phyloP scores from a whole-genome alignment of 139 green algal species.

The Coccomyxa sp. region DNA sequence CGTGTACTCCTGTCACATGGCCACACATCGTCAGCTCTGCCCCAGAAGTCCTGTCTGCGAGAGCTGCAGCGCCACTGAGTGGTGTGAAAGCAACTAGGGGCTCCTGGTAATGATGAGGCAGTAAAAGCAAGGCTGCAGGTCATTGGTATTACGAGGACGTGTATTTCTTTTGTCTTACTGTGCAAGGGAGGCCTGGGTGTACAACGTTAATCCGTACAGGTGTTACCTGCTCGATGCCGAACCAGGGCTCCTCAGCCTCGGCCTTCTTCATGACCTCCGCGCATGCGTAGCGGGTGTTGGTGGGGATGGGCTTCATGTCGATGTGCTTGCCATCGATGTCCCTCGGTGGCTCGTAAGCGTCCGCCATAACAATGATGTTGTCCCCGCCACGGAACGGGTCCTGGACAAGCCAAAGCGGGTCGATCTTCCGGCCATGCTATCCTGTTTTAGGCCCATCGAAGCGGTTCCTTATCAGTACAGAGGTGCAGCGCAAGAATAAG shows the following conservation, averaged over 20 bases:
- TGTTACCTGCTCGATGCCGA: constrained; percentile 83
- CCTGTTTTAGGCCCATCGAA: constrained; percentile 40
- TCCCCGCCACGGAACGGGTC: constrained; percentile 80
- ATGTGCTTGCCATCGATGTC: constrained; percentile 61
- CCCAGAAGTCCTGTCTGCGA: no score
- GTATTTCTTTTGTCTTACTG: no score
- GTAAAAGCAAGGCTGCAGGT: no score
- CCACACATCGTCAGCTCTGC: not conserved
- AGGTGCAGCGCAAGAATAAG: no score
- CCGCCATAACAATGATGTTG: constrained; percentile 96
- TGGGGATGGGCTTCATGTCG: constrained; percentile 72
- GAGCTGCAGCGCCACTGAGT: not conserved
- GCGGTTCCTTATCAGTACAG: not conserved
- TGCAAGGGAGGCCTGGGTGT: no score
- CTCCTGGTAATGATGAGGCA: not conserved
- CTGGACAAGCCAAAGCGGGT: constrained; percentile 81
- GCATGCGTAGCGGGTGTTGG: constrained; percentile 79
- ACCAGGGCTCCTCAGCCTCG: constrained; percentile 85
- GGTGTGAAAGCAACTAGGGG: not conserved
- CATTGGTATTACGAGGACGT: no score
- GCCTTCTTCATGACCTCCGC: constrained; percentile 35
- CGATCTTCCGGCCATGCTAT: constrained; percentile 64
- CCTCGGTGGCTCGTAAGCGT: constrained; percentile 84
- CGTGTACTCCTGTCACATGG: constrained; percentile 87
- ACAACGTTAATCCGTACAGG: no score